These are phyloP conservation scores for Colletotrichum aenigma DNA, from an alignment of 2,329 filamentous ascomycete genomes.

Conservation along the genomic window DNA sequence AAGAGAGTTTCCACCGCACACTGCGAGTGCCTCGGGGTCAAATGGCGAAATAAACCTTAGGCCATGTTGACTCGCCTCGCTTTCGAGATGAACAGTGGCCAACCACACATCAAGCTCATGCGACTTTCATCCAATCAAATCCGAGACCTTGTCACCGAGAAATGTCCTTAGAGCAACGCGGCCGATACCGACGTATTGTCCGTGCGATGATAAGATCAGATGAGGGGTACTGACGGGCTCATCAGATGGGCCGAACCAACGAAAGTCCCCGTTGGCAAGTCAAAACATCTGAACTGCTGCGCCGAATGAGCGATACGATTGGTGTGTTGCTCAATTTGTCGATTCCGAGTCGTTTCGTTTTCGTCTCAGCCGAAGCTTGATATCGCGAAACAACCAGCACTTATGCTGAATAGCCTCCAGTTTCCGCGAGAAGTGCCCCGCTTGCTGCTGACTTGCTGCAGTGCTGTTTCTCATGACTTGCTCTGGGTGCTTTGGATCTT, in stretches of 20 bases:
- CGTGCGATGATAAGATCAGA: not conserved
- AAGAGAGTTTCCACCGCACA: not conserved
- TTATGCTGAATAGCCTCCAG: not conserved
- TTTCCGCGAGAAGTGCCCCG: not conserved
- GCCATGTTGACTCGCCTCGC: not conserved
- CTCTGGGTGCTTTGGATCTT: not conserved
- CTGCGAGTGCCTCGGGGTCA: not conserved
- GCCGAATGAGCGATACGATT: not conserved
- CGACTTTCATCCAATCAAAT: not conserved
- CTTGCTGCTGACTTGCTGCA: not conserved
- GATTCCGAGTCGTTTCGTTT: not conserved
- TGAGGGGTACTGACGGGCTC: not conserved
- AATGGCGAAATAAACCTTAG: not conserved
- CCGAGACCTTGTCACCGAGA: not conserved
- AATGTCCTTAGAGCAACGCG: not conserved
- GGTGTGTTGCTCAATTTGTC: not conserved
- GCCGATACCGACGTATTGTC: not conserved
- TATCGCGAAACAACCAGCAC: not conserved
- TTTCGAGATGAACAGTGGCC: not conserved
- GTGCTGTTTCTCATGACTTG: not conserved
- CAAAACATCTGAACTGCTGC: not conserved
- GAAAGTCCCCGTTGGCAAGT: not conserved
- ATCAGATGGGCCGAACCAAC: not conserved
- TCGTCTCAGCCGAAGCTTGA: constrained; percentile 5
- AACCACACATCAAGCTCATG: not conserved